phyloP scores from a whole-genome alignment of 2,329 filamentous ascomycete genomes.

The Thelonectria olida region DNA sequence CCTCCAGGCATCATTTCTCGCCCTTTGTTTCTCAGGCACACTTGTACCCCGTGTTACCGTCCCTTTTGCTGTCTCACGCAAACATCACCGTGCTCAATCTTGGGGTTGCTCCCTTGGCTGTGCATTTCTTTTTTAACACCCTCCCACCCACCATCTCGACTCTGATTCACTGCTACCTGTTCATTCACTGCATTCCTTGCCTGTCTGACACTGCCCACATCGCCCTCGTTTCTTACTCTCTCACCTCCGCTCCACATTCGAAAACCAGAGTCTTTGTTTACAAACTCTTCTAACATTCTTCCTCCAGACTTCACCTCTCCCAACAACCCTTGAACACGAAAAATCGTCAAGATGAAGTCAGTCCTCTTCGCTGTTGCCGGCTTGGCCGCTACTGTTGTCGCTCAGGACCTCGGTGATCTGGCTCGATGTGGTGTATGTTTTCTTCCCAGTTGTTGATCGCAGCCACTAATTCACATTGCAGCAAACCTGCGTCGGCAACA shows the following conservation, averaged over 20 bases:
- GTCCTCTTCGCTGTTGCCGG: slow-evolving; percentile 53
- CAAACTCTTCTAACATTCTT: slow-evolving; percentile 16
- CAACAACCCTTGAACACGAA: slow-evolving; percentile 26
- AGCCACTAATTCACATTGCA: slow-evolving; percentile 40
- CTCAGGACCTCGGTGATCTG: slow-evolving; percentile 54
- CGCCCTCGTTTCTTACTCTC: slow-evolving; percentile 12
- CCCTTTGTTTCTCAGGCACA: slow-evolving; percentile 26
- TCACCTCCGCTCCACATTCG: slow-evolving; percentile 7
- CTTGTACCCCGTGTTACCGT: slow-evolving; percentile 33
- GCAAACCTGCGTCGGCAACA: slow-evolving; percentile 60
- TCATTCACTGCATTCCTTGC: slow-evolving; percentile 3
- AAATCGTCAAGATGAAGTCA: slow-evolving; percentile 60
- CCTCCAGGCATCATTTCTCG: slow-evolving; percentile 20
- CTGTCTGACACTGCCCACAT: not conserved
- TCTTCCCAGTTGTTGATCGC: not conserved
- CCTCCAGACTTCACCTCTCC: slow-evolving; percentile 20
- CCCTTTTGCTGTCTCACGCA: slow-evolving; percentile 43
- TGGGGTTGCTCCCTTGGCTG: slow-evolving; percentile 14
- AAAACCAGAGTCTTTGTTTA: slow-evolving; percentile 11
- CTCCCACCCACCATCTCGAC: slow-evolving; percentile 14
- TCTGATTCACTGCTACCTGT: slow-evolving; percentile 27
- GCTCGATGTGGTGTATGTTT: slow-evolving; percentile 63
- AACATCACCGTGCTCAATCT: slow-evolving; percentile 36
- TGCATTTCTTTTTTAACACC: slow-evolving; percentile 24
- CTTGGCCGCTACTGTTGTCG: slow-evolving; percentile 51